Percentiles rank a stretch among this genome's conserved stretches.
Conservation (phyloP, 352 stramenopile species). For the Blastocystis sp. region DNA sequence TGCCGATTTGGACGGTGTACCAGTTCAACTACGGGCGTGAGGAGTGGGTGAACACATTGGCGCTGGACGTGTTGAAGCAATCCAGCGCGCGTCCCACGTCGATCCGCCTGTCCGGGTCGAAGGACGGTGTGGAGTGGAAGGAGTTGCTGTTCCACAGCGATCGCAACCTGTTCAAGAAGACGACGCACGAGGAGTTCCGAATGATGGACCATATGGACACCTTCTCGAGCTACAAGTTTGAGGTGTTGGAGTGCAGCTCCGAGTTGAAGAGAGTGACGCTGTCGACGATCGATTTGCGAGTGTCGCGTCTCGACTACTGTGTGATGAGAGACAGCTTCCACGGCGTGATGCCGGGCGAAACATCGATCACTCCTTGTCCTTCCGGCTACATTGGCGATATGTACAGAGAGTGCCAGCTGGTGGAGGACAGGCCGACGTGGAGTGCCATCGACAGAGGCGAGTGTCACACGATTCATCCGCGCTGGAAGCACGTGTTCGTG, state of each 20-base stretch:
- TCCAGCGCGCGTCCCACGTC: not conserved
- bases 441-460: constrained; percentile 2
- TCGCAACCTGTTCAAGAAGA: not conserved
- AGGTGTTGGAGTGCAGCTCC: not conserved
- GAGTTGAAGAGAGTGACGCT: not conserved
- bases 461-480: not conserved
- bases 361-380: constrained; percentile 17
- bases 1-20: constrained; percentile 37
- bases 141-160: too few relatives aligned
- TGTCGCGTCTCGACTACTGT: constrained; percentile 34
- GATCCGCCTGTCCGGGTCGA: not conserved
- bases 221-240: constrained; percentile 15
- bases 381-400: constrained; percentile 30
- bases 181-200: constrained; percentile 2
- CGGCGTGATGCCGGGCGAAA: constrained; percentile 10
- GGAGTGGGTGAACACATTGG: constrained; percentile 49
- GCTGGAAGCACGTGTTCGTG: not conserved
- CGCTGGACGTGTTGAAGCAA: not conserved
- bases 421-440: constrained; percentile 8
- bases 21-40: constrained; percentile 42
- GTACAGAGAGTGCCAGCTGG: not conserved
- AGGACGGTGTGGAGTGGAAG: constrained; percentile 3
- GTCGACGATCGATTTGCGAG: constrained; percentile 9
- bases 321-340: constrained; percentile 9
- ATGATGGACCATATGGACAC: constrained; percentile 38